phyloP scores from a whole-genome alignment of 306 rosid species.

The peach (Prunus persica) region DNA sequence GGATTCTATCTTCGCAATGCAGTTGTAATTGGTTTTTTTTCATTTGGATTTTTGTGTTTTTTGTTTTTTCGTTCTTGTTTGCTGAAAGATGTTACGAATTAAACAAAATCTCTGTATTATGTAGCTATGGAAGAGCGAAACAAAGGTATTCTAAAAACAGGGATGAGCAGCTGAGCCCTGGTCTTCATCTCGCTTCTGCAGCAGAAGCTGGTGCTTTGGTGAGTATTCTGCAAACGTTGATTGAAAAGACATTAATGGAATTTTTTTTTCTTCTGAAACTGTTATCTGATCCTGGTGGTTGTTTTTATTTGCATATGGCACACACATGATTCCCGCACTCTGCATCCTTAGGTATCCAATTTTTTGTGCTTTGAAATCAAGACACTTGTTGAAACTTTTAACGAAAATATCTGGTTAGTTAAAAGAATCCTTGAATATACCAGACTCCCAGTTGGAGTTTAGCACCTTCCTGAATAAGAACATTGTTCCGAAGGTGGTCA shows the following conservation, averaged over 20 bases:
- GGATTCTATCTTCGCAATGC: not conserved
- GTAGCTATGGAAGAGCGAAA: constrained; percentile 86
- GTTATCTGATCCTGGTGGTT: not conserved
- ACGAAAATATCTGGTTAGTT: no score
- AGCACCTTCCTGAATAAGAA: no score
- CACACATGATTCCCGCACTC: no score
- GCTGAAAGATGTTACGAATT: constrained; percentile 4
- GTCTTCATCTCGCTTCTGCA: constrained; percentile 91
- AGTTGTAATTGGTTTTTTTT: constrained; percentile 2
- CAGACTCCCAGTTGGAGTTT: not conserved
- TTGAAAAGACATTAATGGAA: not conserved
- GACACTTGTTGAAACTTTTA: not conserved
- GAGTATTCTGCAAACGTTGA: constrained; percentile 36
- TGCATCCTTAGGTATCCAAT: not conserved
- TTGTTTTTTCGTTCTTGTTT: not conserved
- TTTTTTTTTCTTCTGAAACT: not conserved
- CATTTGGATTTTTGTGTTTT: not conserved
- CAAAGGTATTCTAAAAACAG: constrained; percentile 67
- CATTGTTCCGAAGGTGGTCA: no score
- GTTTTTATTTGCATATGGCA: not conserved
- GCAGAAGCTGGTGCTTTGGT: constrained; percentile 98
- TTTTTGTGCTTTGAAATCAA: not conserved
- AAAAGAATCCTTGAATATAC: no score
- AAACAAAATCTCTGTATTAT: constrained; percentile 8
- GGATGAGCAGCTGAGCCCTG: constrained; percentile 65